A percentile compares a stretch with the other conserved stretches of the same genome.
Conservation (phyloP, 441 rosid genomes). For the Aleurites moluccanus region DNA sequence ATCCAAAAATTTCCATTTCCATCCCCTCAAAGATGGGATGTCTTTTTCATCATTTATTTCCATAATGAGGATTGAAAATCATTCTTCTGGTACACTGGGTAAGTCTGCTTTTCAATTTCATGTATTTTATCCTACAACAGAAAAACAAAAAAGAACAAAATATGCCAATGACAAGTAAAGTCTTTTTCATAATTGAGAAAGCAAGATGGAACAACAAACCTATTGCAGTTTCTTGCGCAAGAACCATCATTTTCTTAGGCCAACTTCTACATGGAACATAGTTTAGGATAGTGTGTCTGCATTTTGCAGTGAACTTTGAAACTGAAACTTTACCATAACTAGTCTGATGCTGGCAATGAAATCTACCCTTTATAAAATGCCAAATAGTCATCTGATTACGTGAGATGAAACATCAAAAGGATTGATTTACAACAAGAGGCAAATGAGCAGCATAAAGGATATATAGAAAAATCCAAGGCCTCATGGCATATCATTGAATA, state of each 20-base stretch:
- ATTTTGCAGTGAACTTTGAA: conserved; percentile 2
- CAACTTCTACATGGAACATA: background rate
- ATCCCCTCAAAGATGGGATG: conserved; percentile 16
- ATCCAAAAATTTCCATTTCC: background rate
- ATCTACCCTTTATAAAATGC: background rate
- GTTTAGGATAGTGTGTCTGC: conserved; percentile 6
- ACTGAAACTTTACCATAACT: conserved; percentile 11
- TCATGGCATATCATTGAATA: background rate
- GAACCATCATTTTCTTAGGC: conserved; percentile 14
- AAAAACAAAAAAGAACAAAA: no score
- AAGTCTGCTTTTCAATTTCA: background rate
- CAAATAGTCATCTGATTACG: background rate
- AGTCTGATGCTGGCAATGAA: conserved; percentile 3
- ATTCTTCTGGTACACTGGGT: background rate
- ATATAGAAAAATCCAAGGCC: no score
- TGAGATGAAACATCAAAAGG: background rate
- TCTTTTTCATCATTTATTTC: conserved; percentile 16
- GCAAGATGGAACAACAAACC: conserved; percentile 5
- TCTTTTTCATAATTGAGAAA: background rate
- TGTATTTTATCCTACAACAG: background rate
- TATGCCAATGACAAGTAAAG: background rate
- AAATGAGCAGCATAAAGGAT: no score
- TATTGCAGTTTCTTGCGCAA: background rate
- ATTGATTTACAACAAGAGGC: background rate
- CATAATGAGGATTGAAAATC: conserved; percentile 2